A percentile compares a stretch with the other conserved stretches of the same genome.
Evolutionary conservation across 805 yeast genomes (phyloP).

Genomic region (Sugiyamaella lignohabitans): DNA sequence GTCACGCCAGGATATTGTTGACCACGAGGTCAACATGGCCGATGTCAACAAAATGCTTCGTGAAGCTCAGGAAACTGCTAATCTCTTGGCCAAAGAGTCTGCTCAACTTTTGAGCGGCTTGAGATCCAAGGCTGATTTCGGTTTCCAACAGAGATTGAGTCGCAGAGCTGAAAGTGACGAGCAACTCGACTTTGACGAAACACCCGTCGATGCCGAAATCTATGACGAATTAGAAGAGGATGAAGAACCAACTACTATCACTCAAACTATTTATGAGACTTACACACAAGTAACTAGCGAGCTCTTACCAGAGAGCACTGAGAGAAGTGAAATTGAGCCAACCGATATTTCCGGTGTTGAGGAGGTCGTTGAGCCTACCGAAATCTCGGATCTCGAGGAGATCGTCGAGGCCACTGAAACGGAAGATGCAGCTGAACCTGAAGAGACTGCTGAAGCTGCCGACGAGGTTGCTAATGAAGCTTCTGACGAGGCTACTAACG

Average conservation of each 20-base stretch:
- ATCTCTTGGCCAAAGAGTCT: slow-evolving; percentile 37
- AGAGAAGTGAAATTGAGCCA: slow-evolving; percentile 33
- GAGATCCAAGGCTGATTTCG: slow-evolving; percentile 21
- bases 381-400: slow-evolving; percentile 7
- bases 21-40: slow-evolving; percentile 34
- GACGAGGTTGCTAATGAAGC: slow-evolving; percentile 3
- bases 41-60: slow-evolving; percentile 35
- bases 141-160: slow-evolving; percentile 18
- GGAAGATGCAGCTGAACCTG: slow-evolving; percentile 9
- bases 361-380: slow-evolving; percentile 7
- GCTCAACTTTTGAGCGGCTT: slow-evolving; percentile 33
- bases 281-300: slow-evolving; percentile 13
- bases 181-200: slow-evolving; percentile 20
- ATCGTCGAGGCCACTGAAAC: slow-evolving; percentile 1
- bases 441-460: slow-evolving; percentile 1
- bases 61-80: slow-evolving; percentile 41
- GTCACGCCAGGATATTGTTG: slow-evolving; percentile 37
- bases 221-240: slow-evolving; percentile 25
- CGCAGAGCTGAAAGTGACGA: slow-evolving; percentile 9
- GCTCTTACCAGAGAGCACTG: slow-evolving; percentile 19
- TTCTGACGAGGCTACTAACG: not conserved
- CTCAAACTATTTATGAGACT: slow-evolving; percentile 9
- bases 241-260: slow-evolving; percentile 10
- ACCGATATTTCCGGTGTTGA: slow-evolving; percentile 27
- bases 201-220: slow-evolving; percentile 21